These are phyloP conservation scores for Aspergillus ibericus DNA, from an alignment of 2,329 filamentous ascomycete genomes.

Conservation along the genomic window DNA sequence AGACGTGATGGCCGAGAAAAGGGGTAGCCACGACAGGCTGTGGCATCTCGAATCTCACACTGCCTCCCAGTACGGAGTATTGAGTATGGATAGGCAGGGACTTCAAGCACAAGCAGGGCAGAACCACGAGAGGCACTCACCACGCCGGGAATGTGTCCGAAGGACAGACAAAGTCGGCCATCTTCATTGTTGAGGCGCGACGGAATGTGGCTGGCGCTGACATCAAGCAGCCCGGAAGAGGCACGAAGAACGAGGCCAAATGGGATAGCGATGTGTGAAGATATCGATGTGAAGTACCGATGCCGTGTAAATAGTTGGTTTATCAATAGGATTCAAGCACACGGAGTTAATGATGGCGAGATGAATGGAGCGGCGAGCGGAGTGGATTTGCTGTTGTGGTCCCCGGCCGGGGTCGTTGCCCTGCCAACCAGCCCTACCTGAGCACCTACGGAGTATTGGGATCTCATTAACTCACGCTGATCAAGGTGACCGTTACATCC, in stretches of 20 bases:
- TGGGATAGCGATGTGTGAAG: background rate
- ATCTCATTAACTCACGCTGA: no score
- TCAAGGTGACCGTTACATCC: background rate
- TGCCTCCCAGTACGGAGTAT: no score
- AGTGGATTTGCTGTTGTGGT: constrained; percentile 1
- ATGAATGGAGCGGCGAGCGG: background rate
- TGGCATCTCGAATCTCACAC: background rate
- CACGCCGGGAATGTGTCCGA: constrained; percentile 3
- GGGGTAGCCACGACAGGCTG: background rate
- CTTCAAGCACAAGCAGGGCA: background rate
- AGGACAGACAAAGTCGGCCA: constrained; percentile 8
- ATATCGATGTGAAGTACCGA: background rate
- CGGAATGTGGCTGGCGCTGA: constrained; percentile 1
- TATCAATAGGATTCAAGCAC: background rate
- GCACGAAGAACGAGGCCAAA: background rate
- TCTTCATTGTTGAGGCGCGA: constrained; percentile 1
- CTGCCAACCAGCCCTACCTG: background rate
- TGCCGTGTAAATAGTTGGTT: background rate
- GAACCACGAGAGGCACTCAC: background rate
- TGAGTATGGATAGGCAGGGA: no score
- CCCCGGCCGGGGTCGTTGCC: background rate
- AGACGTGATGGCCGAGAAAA: background rate
- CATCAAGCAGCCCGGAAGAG: background rate
- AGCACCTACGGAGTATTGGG: background rate
- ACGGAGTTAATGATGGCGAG: background rate